These are phyloP conservation scores for Wallacemonas rigidus DNA, from an alignment of 208 protist species.

Conservation along the genomic window DNA sequence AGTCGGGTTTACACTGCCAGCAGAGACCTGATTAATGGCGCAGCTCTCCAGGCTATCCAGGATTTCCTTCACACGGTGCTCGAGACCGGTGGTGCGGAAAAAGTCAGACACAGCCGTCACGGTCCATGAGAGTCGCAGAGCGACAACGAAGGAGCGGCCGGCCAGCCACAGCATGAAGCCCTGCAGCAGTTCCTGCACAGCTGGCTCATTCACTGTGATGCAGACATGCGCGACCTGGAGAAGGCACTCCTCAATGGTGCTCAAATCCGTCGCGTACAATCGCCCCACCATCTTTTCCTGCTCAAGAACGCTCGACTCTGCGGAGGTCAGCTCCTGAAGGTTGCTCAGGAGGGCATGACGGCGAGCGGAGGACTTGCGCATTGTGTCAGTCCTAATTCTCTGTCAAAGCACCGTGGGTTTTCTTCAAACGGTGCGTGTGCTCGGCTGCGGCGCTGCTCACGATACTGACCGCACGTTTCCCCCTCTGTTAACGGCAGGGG, in stretches of 20 bases:
- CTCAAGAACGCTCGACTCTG: slow-evolving; percentile 25
- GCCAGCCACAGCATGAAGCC: slow-evolving; percentile 79
- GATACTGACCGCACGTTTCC: too few species aligned
- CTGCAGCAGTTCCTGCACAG: slow-evolving; percentile 59
- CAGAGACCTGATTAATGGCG: slow-evolving; percentile 75
- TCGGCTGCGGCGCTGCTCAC: too few species aligned
- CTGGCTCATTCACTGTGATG: slow-evolving; percentile 58
- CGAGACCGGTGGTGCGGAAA: slow-evolving; percentile 48
- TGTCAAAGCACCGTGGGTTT: not conserved
- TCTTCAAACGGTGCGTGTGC: too few species aligned
- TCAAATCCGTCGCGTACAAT: slow-evolving; percentile 58
- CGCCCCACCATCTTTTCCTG: slow-evolving; percentile 48
- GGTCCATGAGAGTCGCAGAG: slow-evolving; percentile 77
- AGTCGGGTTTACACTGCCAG: not conserved
- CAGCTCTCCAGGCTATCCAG: slow-evolving; percentile 89
- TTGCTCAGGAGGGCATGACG: slow-evolving; percentile 59
- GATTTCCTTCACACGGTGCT: slow-evolving; percentile 63
- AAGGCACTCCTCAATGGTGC: slow-evolving; percentile 67
- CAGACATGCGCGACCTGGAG: slow-evolving; percentile 85
- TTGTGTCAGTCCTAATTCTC: not conserved
- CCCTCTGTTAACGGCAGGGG: too few species aligned
- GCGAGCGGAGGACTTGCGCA: slow-evolving; percentile 26
- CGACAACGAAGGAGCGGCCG: slow-evolving; percentile 64
- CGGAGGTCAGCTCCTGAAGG: slow-evolving; percentile 49
- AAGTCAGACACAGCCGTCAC: slow-evolving; percentile 67